Evolutionary conservation across 441 rosid genomes (phyloP).

Genomic region (Adansonia rubrostipa): DNA sequence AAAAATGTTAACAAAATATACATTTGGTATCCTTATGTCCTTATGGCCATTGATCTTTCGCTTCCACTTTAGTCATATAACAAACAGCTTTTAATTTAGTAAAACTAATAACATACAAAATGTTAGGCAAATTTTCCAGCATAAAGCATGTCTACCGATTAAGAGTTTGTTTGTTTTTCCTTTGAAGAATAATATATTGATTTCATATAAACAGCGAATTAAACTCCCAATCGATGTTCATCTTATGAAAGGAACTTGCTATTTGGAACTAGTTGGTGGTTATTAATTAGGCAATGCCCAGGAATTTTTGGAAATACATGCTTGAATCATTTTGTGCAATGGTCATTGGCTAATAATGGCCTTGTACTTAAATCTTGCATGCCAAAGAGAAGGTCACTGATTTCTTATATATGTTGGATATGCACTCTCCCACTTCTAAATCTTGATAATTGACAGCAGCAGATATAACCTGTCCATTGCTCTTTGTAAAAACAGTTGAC

Average conservation of each 20-base stretch:
- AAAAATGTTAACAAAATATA: background rate
- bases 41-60: background rate
- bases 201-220: background rate
- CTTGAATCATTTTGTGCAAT: constrained; percentile 14
- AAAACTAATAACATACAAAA: background rate
- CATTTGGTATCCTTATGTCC: background rate
- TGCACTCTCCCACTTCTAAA: background rate
- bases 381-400: background rate
- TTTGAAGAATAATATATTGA: constrained; percentile 2
- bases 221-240: background rate
- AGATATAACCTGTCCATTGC: background rate
- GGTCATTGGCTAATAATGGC: background rate
- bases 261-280: constrained; percentile 8
- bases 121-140: background rate
- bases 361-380: background rate
- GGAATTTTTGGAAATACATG: background rate
- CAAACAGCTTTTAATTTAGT: background rate
- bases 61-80: background rate
- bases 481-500: background rate
- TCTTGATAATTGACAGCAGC: background rate
- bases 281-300: background rate
- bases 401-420: background rate
- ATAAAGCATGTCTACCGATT: background rate
- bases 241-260: constrained; percentile 13
- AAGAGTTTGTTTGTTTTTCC: background rate